Conservation (phyloP, 2,329 filamentous ascomycete genomes). For the Epichloe sp. region DNA sequence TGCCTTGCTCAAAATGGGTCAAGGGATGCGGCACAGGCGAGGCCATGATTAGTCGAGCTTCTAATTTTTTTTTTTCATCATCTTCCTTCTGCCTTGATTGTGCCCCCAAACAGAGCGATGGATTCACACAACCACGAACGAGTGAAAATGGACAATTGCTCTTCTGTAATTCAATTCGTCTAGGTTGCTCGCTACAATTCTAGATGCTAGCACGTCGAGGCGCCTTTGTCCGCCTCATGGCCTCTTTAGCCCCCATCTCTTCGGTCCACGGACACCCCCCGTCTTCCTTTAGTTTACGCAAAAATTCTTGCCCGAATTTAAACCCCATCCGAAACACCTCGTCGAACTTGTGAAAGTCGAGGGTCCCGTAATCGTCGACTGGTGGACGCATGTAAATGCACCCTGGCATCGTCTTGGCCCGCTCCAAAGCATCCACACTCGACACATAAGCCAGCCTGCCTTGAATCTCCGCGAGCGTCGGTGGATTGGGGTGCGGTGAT, state of each 20-base stretch:
- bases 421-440: slow-evolving; percentile 84
- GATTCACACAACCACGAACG: too few relatives aligned
- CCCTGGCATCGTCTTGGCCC: slow-evolving; percentile 79
- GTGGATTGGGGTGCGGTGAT: slow-evolving; percentile 76
- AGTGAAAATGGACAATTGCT: too few relatives aligned
- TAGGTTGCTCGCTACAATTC: not conserved
- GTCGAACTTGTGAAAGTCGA: slow-evolving; percentile 96
- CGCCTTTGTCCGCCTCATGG: slow-evolving; percentile 64
- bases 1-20: too few relatives aligned
- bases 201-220: slow-evolving; percentile 67
- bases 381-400: slow-evolving; percentile 96
- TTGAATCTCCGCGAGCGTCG: slow-evolving; percentile 91
- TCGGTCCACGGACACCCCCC: slow-evolving; percentile 59
- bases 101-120: too few relatives aligned
- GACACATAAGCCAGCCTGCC: slow-evolving; percentile 88
- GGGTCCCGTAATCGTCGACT: slow-evolving; percentile 81
- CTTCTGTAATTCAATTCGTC: not conserved
- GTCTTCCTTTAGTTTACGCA: slow-evolving; percentile 63
- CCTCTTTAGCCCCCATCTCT: slow-evolving; percentile 66
- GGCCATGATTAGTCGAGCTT: too few relatives aligned
- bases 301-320: slow-evolving; percentile 66
- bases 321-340: slow-evolving; percentile 91
- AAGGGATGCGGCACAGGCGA: too few relatives aligned
- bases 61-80: too few relatives aligned
- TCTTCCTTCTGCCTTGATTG: too few relatives aligned